Evolutionary conservation across 2,329 filamentous ascomycete genomes (phyloP), one percentile per base, ranked within the genome.

Genomic region (Pyricularia pennisetigena): DNA sequence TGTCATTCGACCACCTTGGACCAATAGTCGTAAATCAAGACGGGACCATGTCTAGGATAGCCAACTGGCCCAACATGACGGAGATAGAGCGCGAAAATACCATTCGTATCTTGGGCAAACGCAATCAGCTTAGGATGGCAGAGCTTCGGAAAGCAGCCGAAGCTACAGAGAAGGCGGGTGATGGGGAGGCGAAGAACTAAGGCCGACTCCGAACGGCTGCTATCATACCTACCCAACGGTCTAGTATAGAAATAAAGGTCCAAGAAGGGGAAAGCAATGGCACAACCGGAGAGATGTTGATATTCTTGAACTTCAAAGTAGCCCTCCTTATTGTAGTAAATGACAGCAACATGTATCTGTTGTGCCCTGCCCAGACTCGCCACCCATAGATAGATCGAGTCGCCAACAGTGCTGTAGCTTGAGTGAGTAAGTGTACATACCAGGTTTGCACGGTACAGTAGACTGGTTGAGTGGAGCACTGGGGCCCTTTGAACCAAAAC

Each of bases 21-120:
- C 91, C 91, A 1, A 81, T 93, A 73, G 90, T 94, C 1, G 87
- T 93, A 68, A 90, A 92, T 76, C 80, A 82, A 70, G 89, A 94
- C 76, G 91, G 91, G 24, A 88, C 88, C 9, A 77, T 93, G 72
- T 88, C 87, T 68, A 84, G 90, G 41, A 90, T 94, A 72, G 79
- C 83, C 49, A 93, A 94, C 76, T 94, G 90, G 90, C 81, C 79
- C 9, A 80, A 88, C 71, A 92, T 93, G 90, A 84, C 85, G 2
- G 86, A 87, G 29, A 82, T 87, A 7, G 90, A 93, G 81, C 83
- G 81, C 75, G 78, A 85, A 75, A 90, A 87, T 73, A 91, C 90
- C 54, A 71, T 93, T 75, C 82, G 87, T 64, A 79, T 92, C 65
- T 74, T 94, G 72, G 86, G 86, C 10, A 89, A 86, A 82, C 81